Evolutionary conservation across 2,329 filamentous ascomycete genomes (phyloP), one percentile per base, ranked within the genome.

Genomic region (Ambrosiella xylebori): DNA sequence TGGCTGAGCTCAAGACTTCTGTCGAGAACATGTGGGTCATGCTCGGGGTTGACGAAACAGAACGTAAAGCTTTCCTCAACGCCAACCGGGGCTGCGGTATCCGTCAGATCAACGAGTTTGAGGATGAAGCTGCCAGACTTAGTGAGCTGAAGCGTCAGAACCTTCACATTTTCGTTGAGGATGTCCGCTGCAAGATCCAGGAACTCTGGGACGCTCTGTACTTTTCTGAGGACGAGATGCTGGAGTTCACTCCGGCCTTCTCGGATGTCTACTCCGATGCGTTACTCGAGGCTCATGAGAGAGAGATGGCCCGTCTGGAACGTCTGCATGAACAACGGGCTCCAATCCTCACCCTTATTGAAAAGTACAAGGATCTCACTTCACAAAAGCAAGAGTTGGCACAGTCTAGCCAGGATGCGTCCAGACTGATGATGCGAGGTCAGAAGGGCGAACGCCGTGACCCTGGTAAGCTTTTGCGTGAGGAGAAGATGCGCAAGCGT

Each of bases 401-500:
- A n/a, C 80, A 86, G 49, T 95, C 91, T 1, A 95, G 88, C 65
- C 90, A 96, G 67, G 94, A 98, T 69, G 90, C 93, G 12, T 96
- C 91, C 6, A 84, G 93, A 50, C 76, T 98, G 37, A 89, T 97
- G 84, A 81, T 83, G 65, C 88, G 91, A 61, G 90, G 90, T 1
- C 84, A 88, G 64, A 95, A 95, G 72, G 91, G 91, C 57, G 91
- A 97, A 73, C 88, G 84, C 70, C 86, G 94, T 62, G 93, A 98
- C 67, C 93, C 93, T 2, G 91, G 89, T 55, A 93, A 95, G 71
- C 77, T 98, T 13, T 76, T 98, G 56, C 80, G 93, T 37, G 93
- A 98, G 68, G 93, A 98, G 73, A 98, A 97, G 78, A 95, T 95
- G 88, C 83, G 93, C 61, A 98, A 98, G 79, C 80, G 90, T 59